phyloP scores from a whole-genome alignment of 2,329 filamentous ascomycete genomes.

The Intubia oerlemansii region DNA sequence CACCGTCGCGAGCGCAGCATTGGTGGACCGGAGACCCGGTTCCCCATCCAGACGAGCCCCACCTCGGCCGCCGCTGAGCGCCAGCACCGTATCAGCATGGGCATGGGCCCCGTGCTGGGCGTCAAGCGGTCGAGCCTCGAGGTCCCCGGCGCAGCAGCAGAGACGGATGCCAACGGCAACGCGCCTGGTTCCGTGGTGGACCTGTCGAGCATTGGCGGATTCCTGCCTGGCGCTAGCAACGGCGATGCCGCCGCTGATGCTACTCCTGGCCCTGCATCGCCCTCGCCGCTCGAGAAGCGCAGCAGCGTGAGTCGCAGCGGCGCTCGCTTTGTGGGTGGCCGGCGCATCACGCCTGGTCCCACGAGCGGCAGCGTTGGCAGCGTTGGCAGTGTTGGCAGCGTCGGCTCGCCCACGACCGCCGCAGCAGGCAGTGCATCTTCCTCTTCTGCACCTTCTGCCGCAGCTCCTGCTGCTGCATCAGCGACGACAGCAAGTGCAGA shows the following conservation, averaged over 20 bases:
- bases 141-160: constrained; percentile 36
- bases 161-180: constrained; percentile 4
- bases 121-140: constrained; percentile 53
- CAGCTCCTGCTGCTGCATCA: constrained; percentile 1
- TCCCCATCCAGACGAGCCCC: constrained; percentile 55
- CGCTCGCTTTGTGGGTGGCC: constrained; percentile 29
- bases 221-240: constrained; percentile 8
- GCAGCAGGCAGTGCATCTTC: no score
- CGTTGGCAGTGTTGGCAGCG: no score
- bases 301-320: constrained; percentile 38
- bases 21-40: constrained; percentile 52
- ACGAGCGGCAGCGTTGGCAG: constrained; percentile 13
- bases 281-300: constrained; percentile 28
- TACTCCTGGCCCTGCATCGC: background rate
- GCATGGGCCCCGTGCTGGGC: constrained; percentile 24
- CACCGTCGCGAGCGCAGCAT: constrained; percentile 69
- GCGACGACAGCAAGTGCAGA: background rate
- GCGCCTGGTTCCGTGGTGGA: no score
- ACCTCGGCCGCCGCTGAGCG: constrained; percentile 29
- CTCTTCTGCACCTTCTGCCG: background rate
- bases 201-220: constrained; percentile 5
- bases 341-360: constrained; percentile 25
- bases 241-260: constrained; percentile 10
- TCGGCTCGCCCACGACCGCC: constrained; percentile 9
- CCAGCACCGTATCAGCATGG: constrained; percentile 22